phyloP scores from a whole-genome alignment of 129 eudicot species.

The carrot (Daucus carota) region DNA sequence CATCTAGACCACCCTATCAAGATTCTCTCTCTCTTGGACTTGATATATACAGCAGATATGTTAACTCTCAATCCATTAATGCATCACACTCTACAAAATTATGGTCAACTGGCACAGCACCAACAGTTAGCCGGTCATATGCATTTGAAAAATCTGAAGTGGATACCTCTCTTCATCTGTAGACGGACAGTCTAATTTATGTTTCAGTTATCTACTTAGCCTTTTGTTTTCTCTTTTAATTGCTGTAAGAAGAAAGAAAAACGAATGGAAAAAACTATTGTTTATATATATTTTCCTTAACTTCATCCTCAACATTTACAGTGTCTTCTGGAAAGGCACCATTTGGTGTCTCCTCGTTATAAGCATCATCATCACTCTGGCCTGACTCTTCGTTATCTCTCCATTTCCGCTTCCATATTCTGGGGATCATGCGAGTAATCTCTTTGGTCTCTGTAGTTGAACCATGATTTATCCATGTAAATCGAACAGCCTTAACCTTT shows the following conservation, averaged over 20 bases:
- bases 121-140: slow-evolving; percentile 21
- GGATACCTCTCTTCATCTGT: slow-evolving; percentile 72
- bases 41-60: slow-evolving; percentile 20
- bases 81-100: not conserved
- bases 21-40: slow-evolving; percentile 54
- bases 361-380: slow-evolving; percentile 27
- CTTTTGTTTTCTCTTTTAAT: slow-evolving; percentile 11
- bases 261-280: slow-evolving; percentile 18
- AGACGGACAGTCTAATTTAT: slow-evolving; percentile 15
- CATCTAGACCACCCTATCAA: slow-evolving; percentile 22
- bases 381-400: slow-evolving; percentile 26
- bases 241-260: slow-evolving; percentile 27
- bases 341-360: slow-evolving; percentile 9
- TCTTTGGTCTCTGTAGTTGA: slow-evolving; percentile 48
- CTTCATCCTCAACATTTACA: slow-evolving; percentile 18
- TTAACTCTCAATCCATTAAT: slow-evolving; percentile 16
- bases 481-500: slow-evolving; percentile 49
- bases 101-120: slow-evolving; percentile 35
- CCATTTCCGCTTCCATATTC: slow-evolving; percentile 44
- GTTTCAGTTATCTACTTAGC: not conserved
- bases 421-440: slow-evolving; percentile 41
- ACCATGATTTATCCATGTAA: slow-evolving; percentile 34
- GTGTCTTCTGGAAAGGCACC: slow-evolving; percentile 10
- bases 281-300: slow-evolving; percentile 22
- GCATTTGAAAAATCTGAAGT: slow-evolving; percentile 33